Base-by-base conservation (phyloP, 2,329 filamentous ascomycete genomes). In the Curvularia spicifera region DNA sequence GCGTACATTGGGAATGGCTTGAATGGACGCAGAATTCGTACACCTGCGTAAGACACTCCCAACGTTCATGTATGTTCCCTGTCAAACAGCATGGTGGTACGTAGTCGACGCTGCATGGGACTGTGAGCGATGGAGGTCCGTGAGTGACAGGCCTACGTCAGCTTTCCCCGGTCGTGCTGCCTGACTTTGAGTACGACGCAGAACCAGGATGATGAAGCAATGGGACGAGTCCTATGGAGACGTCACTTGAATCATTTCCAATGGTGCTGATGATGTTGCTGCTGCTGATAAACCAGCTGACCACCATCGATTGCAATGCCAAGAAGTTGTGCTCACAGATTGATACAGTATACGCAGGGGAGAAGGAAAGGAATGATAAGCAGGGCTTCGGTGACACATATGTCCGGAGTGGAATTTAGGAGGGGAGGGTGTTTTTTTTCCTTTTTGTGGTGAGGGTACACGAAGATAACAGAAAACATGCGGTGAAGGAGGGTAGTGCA, bases 141-240 rank as follows among this genome's bases (percentile, higher is more conserved):
- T 54, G 46, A 44, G 29, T 48, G 48, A 46, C 42, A 54, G 46
- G 46, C 51, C 51, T 51, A 52, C 58, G 58, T 60, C 55, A 58
- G 43, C 58, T 48, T 43, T 58, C 45, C 55, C 55, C 55, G 55
- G 55, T 57, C 55, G 55, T 57, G 55, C 55, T 57, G 51, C 50
- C 35, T 50, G 42, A 50, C 58, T 50, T 47, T 47, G 46, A 39
- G 33, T 37, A 39, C 37, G 44, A 56, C 40, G n/a, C 43, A 31
- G 20, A 56, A 42, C 26, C 46, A 37, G 40, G 24, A 20, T 22
- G 48, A 50, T 35, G 35, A 49, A 47, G 10, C 29, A 18, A 56
- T 35, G 33, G 18, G 8, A 50, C 22, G 47, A 57, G 47, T 48
- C 48, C 45, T 20, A 39, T 42, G 26, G 44, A 44, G 24, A 46